phyloP scores from a whole-genome alignment of 2,329 filamentous ascomycete genomes.

The Venturia nashicola region DNA sequence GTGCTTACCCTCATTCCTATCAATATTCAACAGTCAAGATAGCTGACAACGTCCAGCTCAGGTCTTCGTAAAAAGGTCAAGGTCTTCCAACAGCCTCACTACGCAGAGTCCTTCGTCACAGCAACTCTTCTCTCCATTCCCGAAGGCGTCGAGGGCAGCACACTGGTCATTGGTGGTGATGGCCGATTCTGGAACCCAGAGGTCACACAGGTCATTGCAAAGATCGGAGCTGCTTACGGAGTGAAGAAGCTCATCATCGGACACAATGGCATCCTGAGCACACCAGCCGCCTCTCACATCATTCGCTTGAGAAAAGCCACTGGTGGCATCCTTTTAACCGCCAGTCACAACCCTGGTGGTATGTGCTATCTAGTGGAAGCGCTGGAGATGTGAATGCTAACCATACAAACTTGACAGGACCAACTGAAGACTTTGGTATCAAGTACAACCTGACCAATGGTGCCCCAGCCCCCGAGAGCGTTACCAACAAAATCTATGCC shows the following conservation, averaged over 20 bases:
- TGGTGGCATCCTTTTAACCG: slow-evolving; percentile 90
- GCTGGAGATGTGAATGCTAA: slow-evolving; percentile 1
- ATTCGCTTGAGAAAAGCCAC: slow-evolving; percentile 93
- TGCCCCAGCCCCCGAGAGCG: slow-evolving; percentile 85
- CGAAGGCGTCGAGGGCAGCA: slow-evolving; percentile 76
- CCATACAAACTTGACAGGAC: slow-evolving; percentile 43
- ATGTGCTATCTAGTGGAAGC: slow-evolving; percentile 25
- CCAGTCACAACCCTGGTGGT: slow-evolving; percentile 97
- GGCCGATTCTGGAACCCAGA: slow-evolving; percentile 96
- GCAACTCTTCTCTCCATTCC: slow-evolving; percentile 94
- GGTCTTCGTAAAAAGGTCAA: slow-evolving; percentile 98
- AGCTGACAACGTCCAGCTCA: slow-evolving; percentile 47
- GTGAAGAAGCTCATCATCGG: slow-evolving; percentile 98
- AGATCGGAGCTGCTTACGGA: slow-evolving; percentile 92
- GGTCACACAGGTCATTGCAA: slow-evolving; percentile 90
- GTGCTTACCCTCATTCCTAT: slow-evolving; percentile 30
- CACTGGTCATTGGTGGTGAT: slow-evolving; percentile 94
- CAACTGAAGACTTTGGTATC: slow-evolving; percentile 94
- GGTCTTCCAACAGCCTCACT: slow-evolving; percentile 89
- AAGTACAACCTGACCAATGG: slow-evolving; percentile 99
- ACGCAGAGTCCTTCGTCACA: slow-evolving; percentile 90
- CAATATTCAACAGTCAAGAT: background rate
- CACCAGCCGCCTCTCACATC: slow-evolving; percentile 87
- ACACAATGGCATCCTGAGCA: slow-evolving; percentile 91
- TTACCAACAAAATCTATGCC: slow-evolving; percentile 97